Base-by-base conservation (phyloP, 371 early-diverging fungal species). In the Rhizomucor pusillus region DNA sequence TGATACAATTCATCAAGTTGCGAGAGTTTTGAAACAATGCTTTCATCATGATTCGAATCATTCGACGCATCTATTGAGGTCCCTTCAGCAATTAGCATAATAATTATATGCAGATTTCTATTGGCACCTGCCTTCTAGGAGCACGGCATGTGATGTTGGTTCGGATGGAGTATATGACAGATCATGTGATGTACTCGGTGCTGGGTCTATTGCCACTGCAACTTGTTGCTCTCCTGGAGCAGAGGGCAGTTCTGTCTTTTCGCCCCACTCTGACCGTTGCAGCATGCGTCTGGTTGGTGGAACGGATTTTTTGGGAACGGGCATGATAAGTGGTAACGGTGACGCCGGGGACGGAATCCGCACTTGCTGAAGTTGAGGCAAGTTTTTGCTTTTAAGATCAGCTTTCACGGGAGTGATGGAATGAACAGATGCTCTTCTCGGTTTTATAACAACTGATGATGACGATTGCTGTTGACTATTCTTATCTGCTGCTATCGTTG, bases 1-100 rank as follows among this genome's bases (percentile, higher is more conserved):
- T 53, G 22, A 33, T 45, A 36, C 54, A 53, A 35, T 20, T 14
- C 45, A 22, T 29, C 29, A 20, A 53, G 40, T 50, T 50, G 36
- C n/a, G 48, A 47, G 13, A 6, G 48, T 7, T 24, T 44, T 16
- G 20, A 11, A 47, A 45, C 6, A 3, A 47, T 11, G 37, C 11
- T 37, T 9, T 11, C 37, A 37, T 37, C 11, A 37, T 14, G n/a
- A n/a, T n/a, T n/a, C n/a, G n/a, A n/a, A n/a, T n/a, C n/a, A n/a
- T n/a, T n/a, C n/a, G n/a, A n/a, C n/a, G n/a, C n/a, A n/a, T n/a
- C n/a, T n/a, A n/a, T n/a, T n/a, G n/a, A n/a, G n/a, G n/a, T n/a
- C n/a, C n/a, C n/a, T n/a, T n/a, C n/a, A n/a, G n/a, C n/a, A n/a
- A n/a, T n/a, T n/a, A n/a, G n/a, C n/a, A n/a, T n/a, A n/a, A n/a